Base-by-base conservation (phyloP, 495 filamentous ascomycete species). In the Penicillium maclennaniae region DNA sequence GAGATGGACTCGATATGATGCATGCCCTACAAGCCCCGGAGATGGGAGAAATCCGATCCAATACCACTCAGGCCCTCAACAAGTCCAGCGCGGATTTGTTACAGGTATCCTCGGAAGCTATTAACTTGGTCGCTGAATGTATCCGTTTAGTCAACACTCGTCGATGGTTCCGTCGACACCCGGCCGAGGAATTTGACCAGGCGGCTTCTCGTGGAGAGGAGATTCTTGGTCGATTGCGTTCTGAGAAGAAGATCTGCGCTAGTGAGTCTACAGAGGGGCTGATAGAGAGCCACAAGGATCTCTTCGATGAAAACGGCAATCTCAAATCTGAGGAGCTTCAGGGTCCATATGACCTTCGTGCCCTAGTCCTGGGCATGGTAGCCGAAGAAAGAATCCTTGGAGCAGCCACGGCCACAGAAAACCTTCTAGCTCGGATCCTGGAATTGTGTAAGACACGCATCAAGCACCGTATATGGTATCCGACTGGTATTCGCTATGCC, bases 301-400 rank as follows among this genome's bases (percentile, higher is more conserved):
- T 34, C 15, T 31, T 34, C 14, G 31, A 34, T 4, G 31, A 14
- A 34, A 4, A 4, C 31, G 31, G 31, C 1, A 12, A 34, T 12
- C 31, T 51, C 15, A 51, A 51, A 25, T 27, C 26, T 14, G 12
- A 25, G 8, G 40, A 55, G 8, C 43, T 19, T 44, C 44, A 40
- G 14, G 47, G 20, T 19, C 41, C 31, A 7, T 54, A 61, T 52
- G n/a, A 50, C 0, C 31, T 61, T 7, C 54, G 58, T 0, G 51
- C 45, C 3, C 43, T 65, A 14, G 40, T 65, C 0, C 20, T 62
- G 10, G 55, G 53, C 1, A 65, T 65, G 55, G 58, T 61, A 3
- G 38, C 59, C 31, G 62, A 65, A 26, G 59, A 61, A 40, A 55
- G 56, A 19, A 53, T 65, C 21, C 36, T 61, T n/a, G 40, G 17